Evolutionary conservation across 2,329 filamentous ascomycete genomes (phyloP).

Genomic region (Ophiocordyceps unilateralis): DNA sequence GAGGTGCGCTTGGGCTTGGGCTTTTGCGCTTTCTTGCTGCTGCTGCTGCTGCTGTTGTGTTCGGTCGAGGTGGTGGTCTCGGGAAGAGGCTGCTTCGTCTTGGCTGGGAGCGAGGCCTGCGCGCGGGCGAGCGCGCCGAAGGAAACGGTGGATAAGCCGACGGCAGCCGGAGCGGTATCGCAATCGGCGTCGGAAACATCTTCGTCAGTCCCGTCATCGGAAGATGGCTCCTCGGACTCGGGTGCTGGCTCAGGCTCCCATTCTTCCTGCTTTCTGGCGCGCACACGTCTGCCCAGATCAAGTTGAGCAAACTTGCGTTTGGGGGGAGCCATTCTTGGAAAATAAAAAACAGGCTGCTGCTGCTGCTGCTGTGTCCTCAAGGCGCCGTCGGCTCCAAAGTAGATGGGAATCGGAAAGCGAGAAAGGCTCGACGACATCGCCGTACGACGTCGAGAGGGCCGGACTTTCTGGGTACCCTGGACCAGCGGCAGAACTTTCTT

Average conservation of each 20-base stretch:
- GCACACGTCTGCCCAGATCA: constrained; percentile 24
- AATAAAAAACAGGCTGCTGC: no score
- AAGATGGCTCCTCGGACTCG: constrained; percentile 7
- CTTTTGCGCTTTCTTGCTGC: constrained; percentile 2
- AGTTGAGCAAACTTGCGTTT: constrained; percentile 21
- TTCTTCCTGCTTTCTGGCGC: constrained; percentile 25
- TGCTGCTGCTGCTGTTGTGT: not conserved
- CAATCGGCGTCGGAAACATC: constrained; percentile 6
- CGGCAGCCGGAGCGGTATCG: constrained; percentile 15
- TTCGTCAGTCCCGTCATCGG: constrained; percentile 9
- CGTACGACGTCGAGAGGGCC: no score
- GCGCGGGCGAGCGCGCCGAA: constrained; percentile 85
- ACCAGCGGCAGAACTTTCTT: no score
- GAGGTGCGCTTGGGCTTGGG: constrained; percentile 28
- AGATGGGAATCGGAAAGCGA: no score
- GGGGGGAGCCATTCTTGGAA: constrained; percentile 9
- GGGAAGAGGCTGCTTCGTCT: constrained; percentile 10
- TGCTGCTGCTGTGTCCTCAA: no score
- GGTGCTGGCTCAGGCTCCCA: constrained; percentile 19
- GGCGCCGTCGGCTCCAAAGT: not conserved
- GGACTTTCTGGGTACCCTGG: no score
- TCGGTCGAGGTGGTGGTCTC: constrained; percentile 16
- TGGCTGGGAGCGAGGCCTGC: constrained; percentile 45
- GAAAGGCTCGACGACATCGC: no score
- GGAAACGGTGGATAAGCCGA: constrained; percentile 46